These are phyloP conservation scores for Wickerhamomyces rabaulensis DNA, from an alignment of 805 yeast species.

Conservation along the genomic window DNA sequence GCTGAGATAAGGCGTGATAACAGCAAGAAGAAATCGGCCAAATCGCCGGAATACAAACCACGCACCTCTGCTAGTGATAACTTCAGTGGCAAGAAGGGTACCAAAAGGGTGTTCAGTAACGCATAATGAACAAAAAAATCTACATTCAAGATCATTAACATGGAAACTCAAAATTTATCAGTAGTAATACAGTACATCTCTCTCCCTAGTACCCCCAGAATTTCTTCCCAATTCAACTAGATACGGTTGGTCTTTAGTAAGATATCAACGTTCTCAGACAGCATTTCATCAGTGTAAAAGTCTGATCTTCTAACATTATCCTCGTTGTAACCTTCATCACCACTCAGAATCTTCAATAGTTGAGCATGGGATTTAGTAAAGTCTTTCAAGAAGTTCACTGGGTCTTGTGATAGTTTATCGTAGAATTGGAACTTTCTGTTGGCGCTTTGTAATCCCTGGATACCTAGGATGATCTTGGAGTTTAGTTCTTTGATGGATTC, in stretches of 20 bases:
- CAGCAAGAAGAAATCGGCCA: background rate
- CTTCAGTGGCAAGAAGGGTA: background rate
- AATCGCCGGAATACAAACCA: background rate
- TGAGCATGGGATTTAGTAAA: slow-evolving; percentile 81
- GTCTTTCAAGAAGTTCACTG: slow-evolving; percentile 68
- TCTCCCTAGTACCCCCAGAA: too few relatives aligned
- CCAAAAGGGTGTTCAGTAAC: background rate
- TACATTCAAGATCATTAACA: background rate
- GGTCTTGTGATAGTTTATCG: slow-evolving; percentile 31
- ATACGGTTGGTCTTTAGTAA: slow-evolving; percentile 13
- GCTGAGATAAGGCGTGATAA: background rate
- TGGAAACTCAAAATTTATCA: background rate
- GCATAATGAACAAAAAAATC: background rate
- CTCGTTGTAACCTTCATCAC: slow-evolving; percentile 87
- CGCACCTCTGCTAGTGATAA: background rate
- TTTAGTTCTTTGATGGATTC: slow-evolving; percentile 29
- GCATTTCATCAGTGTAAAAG: slow-evolving; percentile 41
- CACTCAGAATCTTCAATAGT: slow-evolving; percentile 77
- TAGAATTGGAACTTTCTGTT: slow-evolving; percentile 60
- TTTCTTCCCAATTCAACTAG: too few relatives aligned
- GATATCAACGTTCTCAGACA: slow-evolving; percentile 8
- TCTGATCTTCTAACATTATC: slow-evolving; percentile 81
- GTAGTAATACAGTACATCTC: background rate
- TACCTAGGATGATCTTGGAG: slow-evolving; percentile 31
- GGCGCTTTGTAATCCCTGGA: slow-evolving; percentile 45